These are phyloP conservation scores for Clonostachys rhizophaga DNA, from an alignment of 2,329 filamentous ascomycete genomes.

Conservation along the genomic window DNA sequence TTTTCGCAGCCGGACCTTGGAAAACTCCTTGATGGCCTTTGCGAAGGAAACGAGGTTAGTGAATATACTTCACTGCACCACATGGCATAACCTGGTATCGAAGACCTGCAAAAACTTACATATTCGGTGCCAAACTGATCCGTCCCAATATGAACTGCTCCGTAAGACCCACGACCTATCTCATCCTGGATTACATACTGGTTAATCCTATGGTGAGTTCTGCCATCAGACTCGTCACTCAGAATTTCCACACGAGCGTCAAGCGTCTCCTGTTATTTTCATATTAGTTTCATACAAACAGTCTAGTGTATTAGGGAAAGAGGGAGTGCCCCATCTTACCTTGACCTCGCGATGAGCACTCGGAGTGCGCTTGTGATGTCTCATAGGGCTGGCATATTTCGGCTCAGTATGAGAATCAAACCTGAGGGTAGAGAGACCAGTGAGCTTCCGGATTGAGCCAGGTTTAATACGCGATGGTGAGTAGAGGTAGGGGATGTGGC, in stretches of 20 bases:
- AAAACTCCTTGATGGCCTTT: conserved; percentile 96
- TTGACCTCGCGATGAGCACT: conserved; percentile 55
- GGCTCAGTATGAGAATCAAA: conserved; percentile 30
- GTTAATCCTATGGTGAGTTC: conserved; percentile 81
- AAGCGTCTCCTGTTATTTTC: conserved; percentile 68
- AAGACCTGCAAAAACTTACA: conserved; percentile 47
- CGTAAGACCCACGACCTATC: conserved; percentile 95
- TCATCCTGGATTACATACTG: conserved; percentile 93
- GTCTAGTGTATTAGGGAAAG: not conserved
- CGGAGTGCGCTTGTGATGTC: conserved; percentile 53
- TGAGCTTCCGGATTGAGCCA: no score
- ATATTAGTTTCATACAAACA: not conserved
- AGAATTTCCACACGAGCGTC: conserved; percentile 84
- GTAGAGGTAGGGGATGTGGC: no score
- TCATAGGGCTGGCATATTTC: conserved; percentile 46
- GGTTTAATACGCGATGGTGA: no score
- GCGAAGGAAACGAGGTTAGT: conserved; percentile 1
- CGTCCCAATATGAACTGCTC: conserved; percentile 82
- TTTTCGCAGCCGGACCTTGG: conserved; percentile 84
- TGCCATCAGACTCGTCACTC: conserved; percentile 78
- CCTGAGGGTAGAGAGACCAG: conserved; percentile 16
- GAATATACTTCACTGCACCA: conserved; percentile 7
- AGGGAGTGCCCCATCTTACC: conserved; percentile 22
- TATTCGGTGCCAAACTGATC: conserved; percentile 93
- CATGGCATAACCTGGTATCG: not conserved